These are phyloP conservation scores for Jaminaea rosea DNA, from an alignment of 1,284 basidiomycete species.

Conservation along the genomic window DNA sequence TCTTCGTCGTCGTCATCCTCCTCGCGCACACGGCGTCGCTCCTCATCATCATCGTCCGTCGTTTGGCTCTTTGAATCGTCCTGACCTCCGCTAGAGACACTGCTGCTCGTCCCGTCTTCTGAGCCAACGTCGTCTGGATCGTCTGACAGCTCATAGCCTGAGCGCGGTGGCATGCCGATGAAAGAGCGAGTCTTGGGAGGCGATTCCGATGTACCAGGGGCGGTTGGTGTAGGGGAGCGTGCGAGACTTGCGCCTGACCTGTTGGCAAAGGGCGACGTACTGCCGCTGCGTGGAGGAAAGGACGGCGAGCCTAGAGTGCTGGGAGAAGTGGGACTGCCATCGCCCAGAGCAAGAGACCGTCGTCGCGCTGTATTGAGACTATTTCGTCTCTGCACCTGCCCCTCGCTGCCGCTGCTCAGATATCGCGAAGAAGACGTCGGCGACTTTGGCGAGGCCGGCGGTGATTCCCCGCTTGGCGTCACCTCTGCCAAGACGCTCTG, in stretches of 20 bases:
- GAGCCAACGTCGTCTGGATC: constrained; percentile 46
- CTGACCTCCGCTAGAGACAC: constrained; percentile 27
- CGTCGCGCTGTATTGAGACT: too few species aligned
- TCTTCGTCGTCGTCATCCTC: constrained; percentile 25
- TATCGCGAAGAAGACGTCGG: constrained; percentile 10
- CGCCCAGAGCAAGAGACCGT: constrained; percentile 9
- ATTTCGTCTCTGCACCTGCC: too few species aligned
- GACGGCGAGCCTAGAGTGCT: constrained; percentile 15
- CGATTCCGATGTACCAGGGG: constrained; percentile 16
- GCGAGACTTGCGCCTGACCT: background rate
- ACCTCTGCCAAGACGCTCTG: background rate
- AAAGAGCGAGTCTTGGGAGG: constrained; percentile 45
- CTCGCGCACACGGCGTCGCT: constrained; percentile 7
- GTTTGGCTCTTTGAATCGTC: constrained; percentile 17
- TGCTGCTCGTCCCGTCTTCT: constrained; percentile 26
- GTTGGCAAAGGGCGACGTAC: constrained; percentile 19
- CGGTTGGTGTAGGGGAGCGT: constrained; percentile 1
- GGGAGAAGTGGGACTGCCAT: constrained; percentile 11
- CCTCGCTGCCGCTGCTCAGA: constrained; percentile 13
- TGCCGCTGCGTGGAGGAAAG: constrained; percentile 18
- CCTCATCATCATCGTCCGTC: constrained; percentile 21
- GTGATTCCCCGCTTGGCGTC: background rate
- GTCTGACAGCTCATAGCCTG: constrained; percentile 45
- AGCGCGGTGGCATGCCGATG: constrained; percentile 45
- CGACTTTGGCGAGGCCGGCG: constrained; percentile 9